Evolutionary conservation across 345 rosid genomes (phyloP), one percentile per base, ranked within the genome.

Genomic region (Populus nigra): DNA sequence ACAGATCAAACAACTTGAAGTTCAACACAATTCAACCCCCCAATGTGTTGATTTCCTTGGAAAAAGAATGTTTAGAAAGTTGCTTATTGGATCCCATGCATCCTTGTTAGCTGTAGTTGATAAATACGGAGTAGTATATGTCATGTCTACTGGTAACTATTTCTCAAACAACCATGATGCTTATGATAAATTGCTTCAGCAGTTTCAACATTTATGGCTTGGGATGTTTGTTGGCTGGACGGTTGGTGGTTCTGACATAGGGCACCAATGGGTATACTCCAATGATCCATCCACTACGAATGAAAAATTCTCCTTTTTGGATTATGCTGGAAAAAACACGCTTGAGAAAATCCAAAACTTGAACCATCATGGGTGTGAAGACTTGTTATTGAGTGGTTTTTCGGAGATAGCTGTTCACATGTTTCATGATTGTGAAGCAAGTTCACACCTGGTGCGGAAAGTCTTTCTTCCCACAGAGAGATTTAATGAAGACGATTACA

Each of bases 31-130:
- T 81, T 59, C 87, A 65, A 59, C 73, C 73, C 76, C 74, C 81
- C 76, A 49, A 49, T 41, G 27, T 83, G 83, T 74, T 73, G 72
- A 59, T 75, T 76, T 69, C 66, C 68, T 61, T 73, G 68, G 77
- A 75, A 84, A 81, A 88, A 87, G 88, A 83, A 88, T 76, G 78
- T 96, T 96, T 89, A 91, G 82, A 83, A 93, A 85, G 88, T 83
- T 96, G 79, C 82, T 93, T 72, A 79, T 78, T 83, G 90, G 95
- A 67, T 90, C 92, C 73, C 78, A 88, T 80, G 88, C 93, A 75
- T 85, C 98, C 75, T 89, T 88, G 71, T 65, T 96, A 78, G 93
- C 96, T 53, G 96, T 90, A 47, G 88, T 92, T 85, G 99, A 96
- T 83, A 90, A 91, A 80, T 80, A 75, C 81, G 94, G 94, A 76